phyloP scores from a whole-genome alignment of 1,139 yeast species.

The Yamadazyma membranifaciens region DNA sequence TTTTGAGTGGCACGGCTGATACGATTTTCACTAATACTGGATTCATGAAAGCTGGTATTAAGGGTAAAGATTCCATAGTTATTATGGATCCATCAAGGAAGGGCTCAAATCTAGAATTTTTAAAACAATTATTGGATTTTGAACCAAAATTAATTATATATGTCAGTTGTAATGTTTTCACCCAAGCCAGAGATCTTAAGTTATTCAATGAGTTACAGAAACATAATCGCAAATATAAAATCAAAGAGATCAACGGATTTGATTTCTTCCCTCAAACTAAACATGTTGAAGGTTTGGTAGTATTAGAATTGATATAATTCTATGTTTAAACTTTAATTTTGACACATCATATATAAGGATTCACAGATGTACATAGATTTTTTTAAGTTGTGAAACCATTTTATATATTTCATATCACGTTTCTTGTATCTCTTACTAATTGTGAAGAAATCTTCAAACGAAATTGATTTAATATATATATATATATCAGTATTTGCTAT shows the following conservation, averaged over 20 bases:
- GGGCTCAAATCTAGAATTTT: constrained; percentile 35
- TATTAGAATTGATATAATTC: constrained; percentile 23
- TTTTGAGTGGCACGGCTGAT: constrained; percentile 40
- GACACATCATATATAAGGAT: too few species aligned
- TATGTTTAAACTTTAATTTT: neutral
- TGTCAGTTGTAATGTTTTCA: constrained; percentile 46
- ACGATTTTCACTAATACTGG: constrained; percentile 28
- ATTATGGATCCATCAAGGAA: constrained; percentile 49
- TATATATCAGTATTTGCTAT: neutral
- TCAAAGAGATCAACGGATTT: constrained; percentile 37
- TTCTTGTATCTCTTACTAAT: too few species aligned
- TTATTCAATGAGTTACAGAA: constrained; percentile 26
- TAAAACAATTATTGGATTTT: constrained; percentile 36
- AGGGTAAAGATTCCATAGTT: constrained; percentile 35
- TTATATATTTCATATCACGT: too few species aligned
- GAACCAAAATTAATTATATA: constrained; percentile 38
- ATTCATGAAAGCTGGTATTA: constrained; percentile 24
- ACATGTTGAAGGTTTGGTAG: constrained; percentile 45
- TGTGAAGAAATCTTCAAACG: too few species aligned
- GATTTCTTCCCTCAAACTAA: constrained; percentile 51
- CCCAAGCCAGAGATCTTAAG: constrained; percentile 46
- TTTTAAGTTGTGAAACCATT: too few species aligned
- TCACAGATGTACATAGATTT: too few species aligned
- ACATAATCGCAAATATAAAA: constrained; percentile 21
- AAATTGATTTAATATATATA: too few species aligned